phyloP scores from a whole-genome alignment of 2,329 filamentous ascomycete species.

The Macrophomina tecta region DNA sequence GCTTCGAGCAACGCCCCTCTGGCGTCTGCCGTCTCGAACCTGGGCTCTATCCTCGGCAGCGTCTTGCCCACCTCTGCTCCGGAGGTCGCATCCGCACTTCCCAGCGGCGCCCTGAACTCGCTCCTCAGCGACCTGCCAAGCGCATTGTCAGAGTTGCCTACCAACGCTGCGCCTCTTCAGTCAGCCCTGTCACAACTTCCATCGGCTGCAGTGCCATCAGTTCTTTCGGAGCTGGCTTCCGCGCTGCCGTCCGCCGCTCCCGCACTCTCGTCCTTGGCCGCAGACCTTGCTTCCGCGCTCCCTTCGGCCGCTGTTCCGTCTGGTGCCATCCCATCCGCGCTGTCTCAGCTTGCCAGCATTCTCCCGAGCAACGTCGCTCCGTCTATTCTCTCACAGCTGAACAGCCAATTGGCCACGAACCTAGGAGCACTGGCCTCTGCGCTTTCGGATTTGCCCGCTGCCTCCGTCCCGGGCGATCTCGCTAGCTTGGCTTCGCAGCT shows the following conservation, averaged over 20 bases:
- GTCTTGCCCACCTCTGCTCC: not conserved
- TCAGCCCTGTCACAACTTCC: not conserved
- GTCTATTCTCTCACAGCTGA: not conserved
- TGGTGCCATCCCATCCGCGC: not conserved
- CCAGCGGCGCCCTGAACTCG: not conserved
- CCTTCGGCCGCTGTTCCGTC: not conserved
- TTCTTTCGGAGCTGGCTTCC: not conserved
- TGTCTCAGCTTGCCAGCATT: not conserved
- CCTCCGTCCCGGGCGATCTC: not conserved
- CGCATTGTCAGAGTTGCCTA: not conserved
- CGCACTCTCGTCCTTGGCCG: not conserved
- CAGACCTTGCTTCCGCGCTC: not conserved
- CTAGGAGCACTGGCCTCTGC: constrained; percentile 5
- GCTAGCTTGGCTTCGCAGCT: constrained; percentile 7
- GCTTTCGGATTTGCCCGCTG: not conserved
- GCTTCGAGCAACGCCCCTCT: not conserved
- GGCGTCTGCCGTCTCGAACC: not conserved
- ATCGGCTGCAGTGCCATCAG: not conserved
- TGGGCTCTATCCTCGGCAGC: not conserved
- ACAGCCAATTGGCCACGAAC: not conserved
- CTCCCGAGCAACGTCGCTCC: constrained; percentile 9
- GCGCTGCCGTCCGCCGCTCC: not conserved
- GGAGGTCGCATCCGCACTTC: not conserved
- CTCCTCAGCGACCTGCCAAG: not conserved
- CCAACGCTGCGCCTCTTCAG: not conserved